Percentiles rank a stretch among this genome's conserved stretches.
phyloP scores from a whole-genome alignment of 2,329 filamentous ascomycete species.

The Tolypocladium tropicale region DNA sequence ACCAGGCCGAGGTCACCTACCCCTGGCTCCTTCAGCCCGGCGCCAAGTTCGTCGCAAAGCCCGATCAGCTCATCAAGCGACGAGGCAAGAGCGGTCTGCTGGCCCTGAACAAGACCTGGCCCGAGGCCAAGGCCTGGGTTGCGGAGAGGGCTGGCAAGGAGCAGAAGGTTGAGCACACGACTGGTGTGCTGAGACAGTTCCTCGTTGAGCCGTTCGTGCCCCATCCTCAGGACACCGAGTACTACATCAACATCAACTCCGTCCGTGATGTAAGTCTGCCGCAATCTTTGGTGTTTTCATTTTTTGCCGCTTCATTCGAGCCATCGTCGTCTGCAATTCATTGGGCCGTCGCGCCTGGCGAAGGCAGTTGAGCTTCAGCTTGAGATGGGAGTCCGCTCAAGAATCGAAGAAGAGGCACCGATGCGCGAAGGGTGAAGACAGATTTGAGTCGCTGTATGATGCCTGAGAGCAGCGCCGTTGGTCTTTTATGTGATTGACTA shows the following conservation, averaged over 20 bases:
- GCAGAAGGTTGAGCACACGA: conserved; percentile 85
- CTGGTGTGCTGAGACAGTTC: conserved; percentile 86
- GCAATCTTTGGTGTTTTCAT: conserved; percentile 7
- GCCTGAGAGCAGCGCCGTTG: conserved; percentile 1
- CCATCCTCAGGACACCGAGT: conserved; percentile 90
- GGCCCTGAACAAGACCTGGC: conserved; percentile 93
- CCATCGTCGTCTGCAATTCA: background rate
- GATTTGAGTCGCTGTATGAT: background rate
- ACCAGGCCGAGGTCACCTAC: conserved; percentile 94
- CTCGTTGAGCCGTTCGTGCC: conserved; percentile 97
- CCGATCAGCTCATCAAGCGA: conserved; percentile 99
- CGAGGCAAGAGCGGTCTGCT: conserved; percentile 97
- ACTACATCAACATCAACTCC: conserved; percentile 99
- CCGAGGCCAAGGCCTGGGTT: conserved; percentile 90
- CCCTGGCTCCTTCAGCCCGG: conserved; percentile 81
- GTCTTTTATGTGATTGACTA: conserved; percentile 7
- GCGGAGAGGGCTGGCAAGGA: conserved; percentile 83
- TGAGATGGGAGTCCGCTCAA: background rate
- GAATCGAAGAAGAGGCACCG: background rate
- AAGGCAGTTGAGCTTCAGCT: background rate
- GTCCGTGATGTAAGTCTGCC: conserved; percentile 83
- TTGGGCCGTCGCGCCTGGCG: background rate
- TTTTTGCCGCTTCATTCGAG: conserved; percentile 7
- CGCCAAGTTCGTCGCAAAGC: conserved; percentile 95
- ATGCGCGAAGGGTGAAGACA: background rate